Percentiles rank a stretch among this genome's conserved stretches.
Evolutionary conservation across 495 filamentous ascomycete genomes (phyloP).

Genomic region (Sporormia fimetaria): DNA sequence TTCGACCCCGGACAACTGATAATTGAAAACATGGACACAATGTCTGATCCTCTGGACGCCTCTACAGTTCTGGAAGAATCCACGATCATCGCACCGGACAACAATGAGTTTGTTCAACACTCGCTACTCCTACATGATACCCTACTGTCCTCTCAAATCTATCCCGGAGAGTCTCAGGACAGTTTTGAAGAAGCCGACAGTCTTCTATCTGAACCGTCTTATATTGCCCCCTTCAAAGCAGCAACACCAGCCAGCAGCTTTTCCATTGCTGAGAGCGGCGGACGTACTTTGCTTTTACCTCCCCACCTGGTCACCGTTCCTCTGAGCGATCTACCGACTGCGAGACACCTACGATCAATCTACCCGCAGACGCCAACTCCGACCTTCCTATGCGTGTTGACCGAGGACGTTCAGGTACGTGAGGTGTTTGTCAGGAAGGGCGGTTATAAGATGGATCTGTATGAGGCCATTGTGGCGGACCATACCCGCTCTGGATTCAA

Average conservation of each 20-base stretch:
- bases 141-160: slow-evolving; percentile 18
- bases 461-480: slow-evolving; percentile 76
- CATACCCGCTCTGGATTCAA: slow-evolving; percentile 73
- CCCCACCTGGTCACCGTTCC: slow-evolving; percentile 38
- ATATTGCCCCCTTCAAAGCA: slow-evolving; percentile 7
- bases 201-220: slow-evolving; percentile 3
- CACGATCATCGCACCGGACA: background rate
- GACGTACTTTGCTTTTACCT: slow-evolving; percentile 2
- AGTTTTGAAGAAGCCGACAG: background rate
- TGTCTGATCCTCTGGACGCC: background rate
- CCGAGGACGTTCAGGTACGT: slow-evolving; percentile 57
- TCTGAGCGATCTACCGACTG: slow-evolving; percentile 59
- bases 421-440: slow-evolving; percentile 42
- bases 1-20: too few relatives aligned
- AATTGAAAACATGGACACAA: background rate
- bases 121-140: slow-evolving; percentile 19
- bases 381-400: slow-evolving; percentile 66
- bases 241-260: slow-evolving; percentile 1
- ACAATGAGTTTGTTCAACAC: slow-evolving; percentile 13
- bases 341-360: slow-evolving; percentile 54
- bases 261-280: background rate
- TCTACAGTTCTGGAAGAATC: slow-evolving; percentile 1
- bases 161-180: background rate
- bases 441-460: slow-evolving; percentile 42
- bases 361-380: slow-evolving; percentile 68